Evolutionary conservation across 2,329 filamentous ascomycete genomes (phyloP), one percentile per base, ranked within the genome.

Genomic region (Aspergillus fischeri): DNA sequence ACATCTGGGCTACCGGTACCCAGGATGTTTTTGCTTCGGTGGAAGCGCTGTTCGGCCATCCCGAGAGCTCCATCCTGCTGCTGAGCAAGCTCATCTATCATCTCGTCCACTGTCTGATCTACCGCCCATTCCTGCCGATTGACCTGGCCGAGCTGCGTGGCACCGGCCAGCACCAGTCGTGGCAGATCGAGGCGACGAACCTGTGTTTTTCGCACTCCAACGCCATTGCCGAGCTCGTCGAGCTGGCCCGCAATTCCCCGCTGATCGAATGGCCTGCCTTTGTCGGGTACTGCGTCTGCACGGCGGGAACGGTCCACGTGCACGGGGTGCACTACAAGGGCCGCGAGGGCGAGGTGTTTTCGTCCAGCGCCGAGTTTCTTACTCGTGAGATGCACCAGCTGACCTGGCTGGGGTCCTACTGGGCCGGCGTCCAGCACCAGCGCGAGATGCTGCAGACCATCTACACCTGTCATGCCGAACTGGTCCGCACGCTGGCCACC

Each of bases 121-220:
- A 95, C 69, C 85, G 91, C 17, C 91, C 91, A 0, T 96, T 96
- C 72, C 79, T 96, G 5, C 91, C 91, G 0, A 89, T 96, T 60
- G 89, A 95, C 70, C 79, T 95, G 3, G 84, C 88, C 25, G 91
- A 95, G 70, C 82, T 96, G 6, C 85, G 89, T 11, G 89, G 89
- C 14, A 88, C 84, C 0, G 89, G 89, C 1, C 91, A 95, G 67
- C 90, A 95, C 64, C 91, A 95, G 70, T 92, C 90, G 28, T 96
- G 91, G 91, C 91, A 95, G 70, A 93, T 95, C 50, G 90, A 95
- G 70, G 90, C 91, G 0, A 95, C 91, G 0, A 93, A 94, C 66
- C 82, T 93, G 69, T 95, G 91, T 73, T 94, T 87, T 70, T 77
- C 92, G 20, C 91, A 96, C 63, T 91, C 91, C 5, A 96, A 95